Evolutionary conservation across 2,329 filamentous ascomycete genomes (phyloP), one percentile per base, ranked within the genome.

Genomic region (Colletotrichum sp.): DNA sequence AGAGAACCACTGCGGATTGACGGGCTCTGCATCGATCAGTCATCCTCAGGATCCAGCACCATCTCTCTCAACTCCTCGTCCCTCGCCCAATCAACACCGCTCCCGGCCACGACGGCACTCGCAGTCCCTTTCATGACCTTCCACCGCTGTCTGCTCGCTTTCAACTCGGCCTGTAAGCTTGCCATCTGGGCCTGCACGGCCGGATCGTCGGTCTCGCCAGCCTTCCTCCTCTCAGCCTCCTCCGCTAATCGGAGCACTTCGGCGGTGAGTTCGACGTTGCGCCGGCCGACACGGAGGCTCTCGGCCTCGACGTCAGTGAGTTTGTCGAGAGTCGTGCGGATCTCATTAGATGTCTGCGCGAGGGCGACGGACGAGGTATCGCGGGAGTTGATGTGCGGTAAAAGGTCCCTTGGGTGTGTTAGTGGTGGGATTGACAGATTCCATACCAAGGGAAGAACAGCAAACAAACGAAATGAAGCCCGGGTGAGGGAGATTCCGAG

Each of bases 71-170:
- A 85, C 75, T 87, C 88, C 67, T 92, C 89, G 83, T 98, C 92
- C 55, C 90, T 87, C 15, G 92, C 92, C 95, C 95, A 98, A 81
- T 98, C 93, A 70, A 97, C 88, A 63, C 95, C 95, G 83, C 95
- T 98, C 5, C 94, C 95, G 7, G 92, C 94, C 63, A 98, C 90
- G 71, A 96, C 90, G 21, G 94, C 95, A 80, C 94, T 94, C n/a
- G 94, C 90, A 57, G 95, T 91, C 28, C 92, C 94, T 85, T 96
- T 97, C 83, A 96, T 91, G 24, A 93, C 92, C 80, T 92, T 92
- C 92, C 93, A 95, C 80, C 90, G 90, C 78, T 92, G 91, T 77
- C 91, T 91, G 82, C 92, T 93, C 26, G 87, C 86, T 79, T 90
- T 92, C 75, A 94, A 85, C 55, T 92, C 89, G 7, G 82, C 84